These are phyloP conservation scores for Colletotrichum camelliae DNA, from an alignment of 2,329 filamentous ascomycete genomes.

Conservation along the genomic window DNA sequence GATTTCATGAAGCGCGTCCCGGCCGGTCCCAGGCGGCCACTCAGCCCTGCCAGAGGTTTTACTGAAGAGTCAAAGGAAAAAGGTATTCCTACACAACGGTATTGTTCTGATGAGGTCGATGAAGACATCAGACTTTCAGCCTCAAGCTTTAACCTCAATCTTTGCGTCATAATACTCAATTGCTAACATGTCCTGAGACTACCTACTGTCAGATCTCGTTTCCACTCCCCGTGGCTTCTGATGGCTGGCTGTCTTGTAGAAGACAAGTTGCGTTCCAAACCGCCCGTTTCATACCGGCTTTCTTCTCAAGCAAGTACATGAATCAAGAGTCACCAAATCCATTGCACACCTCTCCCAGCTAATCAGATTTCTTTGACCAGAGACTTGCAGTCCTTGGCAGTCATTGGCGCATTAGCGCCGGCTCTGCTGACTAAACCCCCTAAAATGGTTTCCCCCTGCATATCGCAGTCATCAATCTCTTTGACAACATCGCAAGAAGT, in stretches of 20 bases:
- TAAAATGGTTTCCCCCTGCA: neutral
- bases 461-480: neutral
- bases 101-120: neutral
- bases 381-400: neutral
- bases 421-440: neutral
- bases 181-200: neutral
- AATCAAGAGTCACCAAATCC: neutral
- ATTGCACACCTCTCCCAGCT: neutral
- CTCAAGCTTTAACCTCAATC: neutral
- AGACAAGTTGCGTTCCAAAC: neutral
- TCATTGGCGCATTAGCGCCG: neutral
- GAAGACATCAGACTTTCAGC: neutral
- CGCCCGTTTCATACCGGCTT: neutral
- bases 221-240: neutral
- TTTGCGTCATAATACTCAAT: neutral
- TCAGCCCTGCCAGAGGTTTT: neutral
- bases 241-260: neutral
- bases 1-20: neutral
- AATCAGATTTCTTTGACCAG: neutral
- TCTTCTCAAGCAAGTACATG: neutral
- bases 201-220: neutral
- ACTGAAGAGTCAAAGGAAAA: neutral
- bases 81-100: neutral
- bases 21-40: neutral
- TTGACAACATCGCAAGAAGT: neutral